Base-by-base conservation (phyloP, 1,284 basidiomycete genomes). In the Pseudozyma tsukubaensis region DNA sequence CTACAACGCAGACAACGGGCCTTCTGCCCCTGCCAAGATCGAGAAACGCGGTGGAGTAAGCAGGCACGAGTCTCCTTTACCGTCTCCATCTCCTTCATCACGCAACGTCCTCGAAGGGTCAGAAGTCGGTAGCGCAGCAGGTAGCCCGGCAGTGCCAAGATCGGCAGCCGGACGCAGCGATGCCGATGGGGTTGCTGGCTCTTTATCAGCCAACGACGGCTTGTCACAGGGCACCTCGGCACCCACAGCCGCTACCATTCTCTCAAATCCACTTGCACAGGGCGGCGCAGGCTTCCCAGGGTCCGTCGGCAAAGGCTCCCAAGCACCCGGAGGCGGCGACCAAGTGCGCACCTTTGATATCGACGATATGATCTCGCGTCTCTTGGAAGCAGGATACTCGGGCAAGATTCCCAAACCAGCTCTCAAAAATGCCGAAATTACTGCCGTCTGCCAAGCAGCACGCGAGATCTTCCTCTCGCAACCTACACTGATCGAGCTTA, bases 381-480 rank as follows among this genome's bases (percentile, higher is more conserved):
- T 99, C 55, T 88, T 99, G 77, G 96, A 99, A 80, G 94, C 97
- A 3, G 97, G 97, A 6, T 99, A 99, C 85, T 93, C 93, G 16
- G 94, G 94, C 85, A 99, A 99, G 88, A 92, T 98, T 80, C 94
- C 92, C 87, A 99, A 98, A 86, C 93, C 93, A 24, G 90, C 97
- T 83, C 88, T 99, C 76, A 99, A 99, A 88, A 98, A 97, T 85
- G 90, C 91, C 35, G 97, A 99, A 87, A 97, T 99, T 83, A 92
- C 91, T 16, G 91, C 93, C 43, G 92, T 99, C 68, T 99, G 97
- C 86, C 90, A 93, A 75, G 93, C 96, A n/a, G 96, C 95, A 21
- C 90, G 96, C 59, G 97, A 99, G 78, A 93, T 99, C 55, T 96
- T 99, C 85, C 90, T 99, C 73, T 91, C 89, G 80, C 97, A 99